Evolutionary conservation across 2,329 filamentous ascomycete species (phyloP), one percentile per base, ranked within the genome.

Genomic region (Fusarium globosum): DNA sequence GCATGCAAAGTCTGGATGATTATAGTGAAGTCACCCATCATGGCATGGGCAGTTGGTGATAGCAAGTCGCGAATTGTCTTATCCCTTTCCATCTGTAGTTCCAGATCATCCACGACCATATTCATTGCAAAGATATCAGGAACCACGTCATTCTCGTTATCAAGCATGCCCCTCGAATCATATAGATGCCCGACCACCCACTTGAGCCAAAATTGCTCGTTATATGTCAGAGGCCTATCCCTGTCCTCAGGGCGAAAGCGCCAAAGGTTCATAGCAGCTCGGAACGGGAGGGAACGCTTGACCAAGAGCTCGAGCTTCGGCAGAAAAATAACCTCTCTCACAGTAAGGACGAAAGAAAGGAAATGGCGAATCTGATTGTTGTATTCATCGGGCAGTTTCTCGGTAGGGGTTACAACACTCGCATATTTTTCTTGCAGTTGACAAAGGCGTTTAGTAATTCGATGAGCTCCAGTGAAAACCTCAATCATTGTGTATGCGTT

Each of bases 281-380:
- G n/a, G 2, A 38, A 21, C 1, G 2, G n/a, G 18, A 18, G 23
- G 0, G 33, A 28, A 28, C 23, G n/a, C 23, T 28, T 53, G 51
- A 28, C 2, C 12, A 53, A 53, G 2, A 26, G 1, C 33, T 7
- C 7, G 2, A 53, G n/a, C 5, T 53, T 53, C 0, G 0, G 0
- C 33, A 53, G 33, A 26, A 53, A 38, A 0, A 36, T 4, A 14
- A 2, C 3, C 4, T 23, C 49, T 12, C 49, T 52, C 2, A 11
- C 9, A 9, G 4, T 38, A 21, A 53, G 33, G 9, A 38, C 2
- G 3, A 53, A 38, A 53, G 10, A 53, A 2, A 53, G n/a, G 2
- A 53, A 53, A 4, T 21, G 18, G 4, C 49, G n/a, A 28, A 21
- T 26, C 23, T 20, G n/a, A 9, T 53, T 0, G 2, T 38, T 53